Evolutionary conservation across 768 basidiomycete genomes (phyloP), one percentile per base, ranked within the genome.

Genomic region (Nidularia pulvinata): DNA sequence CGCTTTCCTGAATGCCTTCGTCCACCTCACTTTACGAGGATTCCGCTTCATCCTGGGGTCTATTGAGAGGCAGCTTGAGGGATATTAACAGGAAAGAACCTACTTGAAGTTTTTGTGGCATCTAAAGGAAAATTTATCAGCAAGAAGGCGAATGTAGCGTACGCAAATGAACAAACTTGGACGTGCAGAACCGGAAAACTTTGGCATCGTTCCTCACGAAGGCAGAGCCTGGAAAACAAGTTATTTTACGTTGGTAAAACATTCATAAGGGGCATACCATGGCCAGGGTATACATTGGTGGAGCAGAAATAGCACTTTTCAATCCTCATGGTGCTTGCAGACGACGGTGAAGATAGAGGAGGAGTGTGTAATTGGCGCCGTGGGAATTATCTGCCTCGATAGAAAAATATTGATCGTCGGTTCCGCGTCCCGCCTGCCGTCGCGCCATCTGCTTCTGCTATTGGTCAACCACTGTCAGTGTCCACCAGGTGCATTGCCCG

Each of bases 101-200:
- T 63, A 93, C 94, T 99, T 99, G 86, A 99, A 99, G 73, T 98
- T 99, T 76, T 98, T 98, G 72, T 98, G 93, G 69, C 97, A 97
- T 80, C 93, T 95, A 50, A 11, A 49, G 51, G 22, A 62, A 13
- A 63, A 53, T 35, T 61, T 57, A 13, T 16, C 7, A 45, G 25
- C 46, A 22, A 10, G 51, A 13, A 6, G 13, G 1, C n/a, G 33
- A 45, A 33, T 4, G 34, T 33, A 32, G 7, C 7, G 13, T 33
- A 33, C 25, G 4, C 25, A 10, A 25, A 25, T 22, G 50, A 33
- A 67, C 88, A 62, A 60, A 99, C 92, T 98, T 98, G 67, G 93
- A 95, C 7, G 93, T 92, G 72, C 97, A 99, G 73, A 99, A 98
- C 46, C 95, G 83, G 75, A 98, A 99, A 56, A 93, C 88, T 78